Percentiles rank a stretch among this genome's conserved stretches.
Conservation (phyloP, 768 basidiomycete genomes). For the Termitomyces sp. region DNA sequence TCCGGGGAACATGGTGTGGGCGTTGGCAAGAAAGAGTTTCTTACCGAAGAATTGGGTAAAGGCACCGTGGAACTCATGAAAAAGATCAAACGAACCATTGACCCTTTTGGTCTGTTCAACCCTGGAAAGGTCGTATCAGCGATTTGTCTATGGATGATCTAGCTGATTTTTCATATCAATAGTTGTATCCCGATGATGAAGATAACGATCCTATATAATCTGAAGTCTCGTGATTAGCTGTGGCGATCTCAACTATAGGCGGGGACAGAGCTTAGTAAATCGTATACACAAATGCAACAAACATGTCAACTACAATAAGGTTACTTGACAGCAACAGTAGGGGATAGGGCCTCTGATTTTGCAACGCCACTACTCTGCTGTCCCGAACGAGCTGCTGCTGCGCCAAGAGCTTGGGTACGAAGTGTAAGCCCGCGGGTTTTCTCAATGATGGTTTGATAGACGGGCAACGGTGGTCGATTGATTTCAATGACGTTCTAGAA, state of each 20-base stretch:
- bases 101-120: conserved; percentile 75
- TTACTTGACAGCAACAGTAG: conserved; percentile 22
- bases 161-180: background rate
- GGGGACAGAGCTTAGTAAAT: conserved; percentile 2
- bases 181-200: conserved; percentile 17
- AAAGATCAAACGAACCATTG: conserved; percentile 67
- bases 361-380: conserved; percentile 13
- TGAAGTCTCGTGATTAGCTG: background rate
- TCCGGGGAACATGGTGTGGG: conserved; percentile 89
- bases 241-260: background rate
- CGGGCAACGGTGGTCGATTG: conserved; percentile 80
- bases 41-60: conserved; percentile 76
- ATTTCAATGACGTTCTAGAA: conserved; percentile 93
- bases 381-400: conserved; percentile 49
- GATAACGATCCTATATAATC: background rate
- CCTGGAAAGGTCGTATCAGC: conserved; percentile 59
- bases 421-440: conserved; percentile 90
- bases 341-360: conserved; percentile 15
- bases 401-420: conserved; percentile 85
- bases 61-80: conserved; percentile 86
- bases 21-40: conserved; percentile 75
- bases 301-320: conserved; percentile 7
- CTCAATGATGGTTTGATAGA: conserved; percentile 93
- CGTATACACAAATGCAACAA: conserved; percentile 6
- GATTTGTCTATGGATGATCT: background rate